phyloP scores from a whole-genome alignment of 2,329 filamentous ascomycete genomes.

The Fonsecaea pugnacius region DNA sequence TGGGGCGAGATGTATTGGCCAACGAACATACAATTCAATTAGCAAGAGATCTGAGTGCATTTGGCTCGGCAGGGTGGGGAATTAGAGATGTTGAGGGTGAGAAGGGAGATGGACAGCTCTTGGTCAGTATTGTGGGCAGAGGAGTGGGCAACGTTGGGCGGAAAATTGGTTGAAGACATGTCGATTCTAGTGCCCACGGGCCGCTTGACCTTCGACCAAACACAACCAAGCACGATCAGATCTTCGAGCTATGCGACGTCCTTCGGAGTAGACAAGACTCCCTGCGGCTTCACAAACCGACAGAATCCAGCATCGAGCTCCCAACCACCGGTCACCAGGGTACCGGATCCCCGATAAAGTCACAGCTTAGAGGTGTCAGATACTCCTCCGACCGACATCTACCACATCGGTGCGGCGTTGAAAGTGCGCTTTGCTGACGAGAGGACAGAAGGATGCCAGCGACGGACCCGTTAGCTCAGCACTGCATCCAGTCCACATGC shows the following conservation, averaged over 20 bases:
- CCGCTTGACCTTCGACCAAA: neutral
- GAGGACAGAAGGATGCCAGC: neutral
- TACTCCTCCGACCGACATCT: neutral
- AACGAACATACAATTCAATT: constrained; percentile 79
- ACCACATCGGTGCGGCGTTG: neutral
- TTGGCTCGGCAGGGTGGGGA: constrained; percentile 90
- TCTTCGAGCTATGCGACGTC: neutral
- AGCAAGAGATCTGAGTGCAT: constrained; percentile 82
- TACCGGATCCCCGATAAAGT: neutral
- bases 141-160: constrained; percentile 94
- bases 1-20: constrained; percentile 80
- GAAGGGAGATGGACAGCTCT: constrained; percentile 66
- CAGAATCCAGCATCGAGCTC: neutral
- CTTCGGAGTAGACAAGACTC: neutral
- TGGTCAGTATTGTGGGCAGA: constrained; percentile 88
- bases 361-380: neutral
- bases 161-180: constrained; percentile 69
- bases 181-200: neutral
- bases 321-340: neutral
- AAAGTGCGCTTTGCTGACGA: neutral
- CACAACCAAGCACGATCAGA: neutral
- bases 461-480: neutral
- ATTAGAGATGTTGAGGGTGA: constrained; percentile 74
- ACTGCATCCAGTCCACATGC: neutral
- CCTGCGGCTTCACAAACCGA: neutral